Evolutionary conservation across 768 basidiomycete species (phyloP).

Genomic region (Mycena belliarum): DNA sequence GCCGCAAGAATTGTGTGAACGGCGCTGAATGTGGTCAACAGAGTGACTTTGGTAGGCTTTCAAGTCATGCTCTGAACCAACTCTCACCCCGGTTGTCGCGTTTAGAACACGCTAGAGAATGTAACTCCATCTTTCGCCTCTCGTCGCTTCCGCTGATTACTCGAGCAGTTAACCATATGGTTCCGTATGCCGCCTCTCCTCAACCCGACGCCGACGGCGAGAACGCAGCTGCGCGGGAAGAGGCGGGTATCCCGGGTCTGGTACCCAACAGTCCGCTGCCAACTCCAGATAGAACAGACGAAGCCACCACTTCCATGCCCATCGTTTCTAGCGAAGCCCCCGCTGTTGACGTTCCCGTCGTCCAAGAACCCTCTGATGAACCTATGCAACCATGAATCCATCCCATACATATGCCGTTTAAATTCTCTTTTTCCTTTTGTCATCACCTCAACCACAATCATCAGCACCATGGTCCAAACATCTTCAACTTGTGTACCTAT

Average conservation of each 20-base stretch:
- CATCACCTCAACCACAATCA: background rate
- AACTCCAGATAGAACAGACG: background rate
- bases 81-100: conserved; percentile 11
- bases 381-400: background rate
- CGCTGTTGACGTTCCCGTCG: background rate
- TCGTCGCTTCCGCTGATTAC: background rate
- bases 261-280: background rate
- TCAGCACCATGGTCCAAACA: background rate
- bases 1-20: conserved; percentile 68
- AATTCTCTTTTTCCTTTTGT: background rate
- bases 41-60: conserved; percentile 61
- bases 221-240: conserved; percentile 39
- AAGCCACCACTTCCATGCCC: conserved; percentile 26
- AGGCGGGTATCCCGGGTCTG: conserved; percentile 43
- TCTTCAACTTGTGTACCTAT: background rate
- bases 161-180: conserved; percentile 41
- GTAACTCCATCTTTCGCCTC: conserved; percentile 36
- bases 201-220: background rate
- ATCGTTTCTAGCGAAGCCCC: background rate
- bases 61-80: background rate
- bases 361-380: conserved; percentile 4
- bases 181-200: conserved; percentile 14
- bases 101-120: conserved; percentile 74
- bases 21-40: conserved; percentile 62
- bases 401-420: too few species aligned